Evolutionary conservation across 441 rosid species (phyloP), one percentile per base, ranked within the genome.

Genomic region (Populus hybrid): DNA sequence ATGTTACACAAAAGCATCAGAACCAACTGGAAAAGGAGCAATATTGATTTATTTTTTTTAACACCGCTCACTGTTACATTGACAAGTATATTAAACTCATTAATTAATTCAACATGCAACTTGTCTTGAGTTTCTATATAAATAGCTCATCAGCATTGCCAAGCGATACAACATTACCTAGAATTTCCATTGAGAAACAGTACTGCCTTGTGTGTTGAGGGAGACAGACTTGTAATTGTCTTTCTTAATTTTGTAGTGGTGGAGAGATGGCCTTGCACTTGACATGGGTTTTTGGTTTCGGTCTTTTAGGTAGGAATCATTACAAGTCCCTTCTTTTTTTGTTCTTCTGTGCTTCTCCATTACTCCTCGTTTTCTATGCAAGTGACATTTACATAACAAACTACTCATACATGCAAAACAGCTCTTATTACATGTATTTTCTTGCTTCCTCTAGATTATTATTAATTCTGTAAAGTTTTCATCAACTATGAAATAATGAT

Each of bases 221-320:
- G 80, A 63, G 38, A 74, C 80, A 73, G 21, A 71, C 11, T 59
- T 59, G 20, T 56, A 56, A 20, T 56, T 56, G 12, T 21, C 65
- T 21, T 61, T 21, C 65, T 20, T 20, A 8, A 56, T 61, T 8
- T 61, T 23, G 50, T 66, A 66, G 29, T 18, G 71, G 68, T 35
- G 33, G 24, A 77, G 74, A 76, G 42, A 92, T 92, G 98, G 90
- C 90, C 45, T 36, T 89, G 74, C 87, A 90, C 76, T 76, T 82
- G 40, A 50, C 88, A 18, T 83, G 78, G 87, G 88, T 76, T 72
- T 80, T 88, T 74, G 78, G 82, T 74, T 92, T 92, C 77, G 98
- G 98, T 66, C 78, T 94, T 76, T 79, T 90, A 82, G 98, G 98
- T 91, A 88, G 11, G 9, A 26, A 14, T 16, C 16, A 64, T 4